Percentiles rank a stretch among this genome's conserved stretches.
These are phyloP conservation scores for Rosa chinensis DNA, from an alignment of 306 rosid species.

Conservation along the genomic window DNA sequence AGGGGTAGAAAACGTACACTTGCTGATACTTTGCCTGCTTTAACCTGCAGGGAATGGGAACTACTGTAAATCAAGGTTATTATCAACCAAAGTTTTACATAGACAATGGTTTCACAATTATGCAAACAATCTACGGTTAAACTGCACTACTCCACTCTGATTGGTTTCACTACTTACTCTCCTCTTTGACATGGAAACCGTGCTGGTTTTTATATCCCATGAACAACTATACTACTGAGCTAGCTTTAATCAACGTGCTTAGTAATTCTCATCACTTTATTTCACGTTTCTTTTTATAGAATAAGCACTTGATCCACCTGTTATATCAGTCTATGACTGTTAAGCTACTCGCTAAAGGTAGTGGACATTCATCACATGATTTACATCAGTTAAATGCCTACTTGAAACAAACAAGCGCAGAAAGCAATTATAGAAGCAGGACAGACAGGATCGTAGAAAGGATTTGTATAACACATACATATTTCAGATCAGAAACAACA, in stretches of 20 bases:
- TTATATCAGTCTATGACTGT: background rate
- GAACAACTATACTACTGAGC: background rate
- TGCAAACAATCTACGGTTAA: background rate
- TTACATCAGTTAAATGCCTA: background rate
- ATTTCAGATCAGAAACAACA: constrained; percentile 1
- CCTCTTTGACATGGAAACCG: background rate
- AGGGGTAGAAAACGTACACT: constrained; percentile 48
- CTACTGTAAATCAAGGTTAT: background rate
- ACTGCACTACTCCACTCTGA: background rate
- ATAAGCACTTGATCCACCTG: background rate
- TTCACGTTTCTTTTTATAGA: background rate
- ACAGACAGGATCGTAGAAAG: background rate
- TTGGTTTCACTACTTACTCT: background rate
- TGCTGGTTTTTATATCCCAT: background rate
- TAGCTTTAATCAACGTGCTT: background rate
- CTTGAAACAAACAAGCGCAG: background rate
- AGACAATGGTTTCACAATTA: background rate
- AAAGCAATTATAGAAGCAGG: background rate
- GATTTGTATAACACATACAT: background rate
- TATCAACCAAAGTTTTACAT: background rate
- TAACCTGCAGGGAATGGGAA: constrained; percentile 54
- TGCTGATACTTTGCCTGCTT: constrained; percentile 74
- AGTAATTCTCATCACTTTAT: background rate
- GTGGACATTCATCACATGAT: background rate
- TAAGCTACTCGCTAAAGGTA: background rate